These are phyloP conservation scores for Pseudoscleropodium purum DNA, from an alignment of 225 moss, liverwort and hornwort species.

Conservation along the genomic window DNA sequence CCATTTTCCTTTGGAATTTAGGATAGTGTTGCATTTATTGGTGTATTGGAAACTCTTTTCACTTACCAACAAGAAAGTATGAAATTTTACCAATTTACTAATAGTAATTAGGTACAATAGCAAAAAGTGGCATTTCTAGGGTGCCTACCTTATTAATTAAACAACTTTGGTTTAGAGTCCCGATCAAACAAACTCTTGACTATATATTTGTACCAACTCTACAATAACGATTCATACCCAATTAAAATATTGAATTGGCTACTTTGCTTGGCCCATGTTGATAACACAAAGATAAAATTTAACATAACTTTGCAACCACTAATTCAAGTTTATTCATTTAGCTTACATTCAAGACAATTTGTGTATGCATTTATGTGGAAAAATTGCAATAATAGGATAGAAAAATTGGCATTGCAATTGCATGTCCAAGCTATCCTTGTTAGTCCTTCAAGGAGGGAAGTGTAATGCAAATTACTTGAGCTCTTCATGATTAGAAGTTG, in stretches of 20 bases:
- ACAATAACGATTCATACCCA: background rate
- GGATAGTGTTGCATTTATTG: accelerated
- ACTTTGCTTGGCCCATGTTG: background rate
- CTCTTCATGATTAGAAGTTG: background rate
- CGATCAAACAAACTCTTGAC: too few species aligned
- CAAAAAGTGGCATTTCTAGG: too few species aligned
- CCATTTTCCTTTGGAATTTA: too few species aligned
- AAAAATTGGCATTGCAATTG: background rate
- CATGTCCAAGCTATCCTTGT: background rate
- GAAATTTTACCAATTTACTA: background rate
- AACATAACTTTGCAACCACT: background rate
- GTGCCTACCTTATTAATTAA: too few species aligned
- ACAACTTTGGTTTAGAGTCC: too few species aligned
- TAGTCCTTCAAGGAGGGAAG: background rate
- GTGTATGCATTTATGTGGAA: background rate
- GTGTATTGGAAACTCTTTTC: background rate
- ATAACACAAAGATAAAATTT: background rate
- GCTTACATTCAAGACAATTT: background rate
- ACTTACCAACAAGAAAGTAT: too few species aligned
- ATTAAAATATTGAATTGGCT: background rate
- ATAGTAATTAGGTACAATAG: background rate
- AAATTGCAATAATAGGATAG: background rate
- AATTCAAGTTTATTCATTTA: background rate
- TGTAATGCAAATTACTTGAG: background rate
- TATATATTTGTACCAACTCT: too few species aligned